phyloP scores from a whole-genome alignment of 306 rosid species.

The Dalbergia oliveri region DNA sequence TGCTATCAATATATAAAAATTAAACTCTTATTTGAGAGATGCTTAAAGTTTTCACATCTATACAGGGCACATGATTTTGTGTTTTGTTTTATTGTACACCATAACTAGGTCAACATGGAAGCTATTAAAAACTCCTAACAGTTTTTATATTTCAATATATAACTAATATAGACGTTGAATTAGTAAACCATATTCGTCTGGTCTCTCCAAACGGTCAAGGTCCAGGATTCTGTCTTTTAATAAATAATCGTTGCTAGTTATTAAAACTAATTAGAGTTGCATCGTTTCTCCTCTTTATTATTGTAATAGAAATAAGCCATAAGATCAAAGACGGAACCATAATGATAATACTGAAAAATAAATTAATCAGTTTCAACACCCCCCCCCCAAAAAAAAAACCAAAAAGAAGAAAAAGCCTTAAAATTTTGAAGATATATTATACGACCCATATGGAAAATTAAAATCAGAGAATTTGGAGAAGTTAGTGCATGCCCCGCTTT shows the following conservation, averaged over 20 bases:
- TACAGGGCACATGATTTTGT: background rate
- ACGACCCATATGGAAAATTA: background rate
- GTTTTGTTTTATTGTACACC: background rate
- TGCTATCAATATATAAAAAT: too few relatives aligned
- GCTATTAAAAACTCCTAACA: background rate
- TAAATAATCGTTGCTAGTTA: slow-evolving; percentile 14
- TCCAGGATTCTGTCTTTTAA: slow-evolving; percentile 27
- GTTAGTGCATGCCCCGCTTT: background rate
- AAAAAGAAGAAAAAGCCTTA: background rate
- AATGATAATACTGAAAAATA: slow-evolving; percentile 1
- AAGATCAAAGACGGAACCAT: background rate
- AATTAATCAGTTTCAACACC: background rate
- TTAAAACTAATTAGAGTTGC: background rate
- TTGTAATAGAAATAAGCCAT: background rate
- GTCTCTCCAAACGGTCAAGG: slow-evolving; percentile 10
- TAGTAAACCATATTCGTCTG: slow-evolving; percentile 12
- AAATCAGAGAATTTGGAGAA: background rate
- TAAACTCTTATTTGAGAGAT: background rate
- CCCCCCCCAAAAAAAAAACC: background rate
- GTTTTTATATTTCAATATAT: background rate
- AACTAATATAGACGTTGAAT: slow-evolving; percentile 36
- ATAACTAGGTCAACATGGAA: slow-evolving; percentile 1
- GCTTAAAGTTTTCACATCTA: background rate
- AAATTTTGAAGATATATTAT: background rate
- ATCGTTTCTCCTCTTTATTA: background rate